A percentile compares a stretch with the other conserved stretches of the same genome.
phyloP scores from a whole-genome alignment of 257 asterid genomes.

The Marsdenia floribunda region DNA sequence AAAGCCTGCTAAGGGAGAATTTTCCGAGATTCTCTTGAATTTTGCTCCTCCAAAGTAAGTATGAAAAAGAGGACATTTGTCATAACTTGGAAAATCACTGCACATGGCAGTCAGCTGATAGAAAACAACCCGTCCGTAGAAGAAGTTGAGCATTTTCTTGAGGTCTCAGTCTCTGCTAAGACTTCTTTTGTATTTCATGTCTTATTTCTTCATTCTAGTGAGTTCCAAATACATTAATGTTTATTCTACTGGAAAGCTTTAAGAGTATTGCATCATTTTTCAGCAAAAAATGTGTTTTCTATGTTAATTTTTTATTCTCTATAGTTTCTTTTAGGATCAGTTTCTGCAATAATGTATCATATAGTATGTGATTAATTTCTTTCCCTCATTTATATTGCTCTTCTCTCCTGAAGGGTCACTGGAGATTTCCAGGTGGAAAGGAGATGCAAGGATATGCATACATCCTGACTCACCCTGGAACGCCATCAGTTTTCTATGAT shows the following conservation, averaged over 20 bases:
- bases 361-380: neutral
- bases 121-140: neutral
- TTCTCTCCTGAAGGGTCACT: conserved; percentile 72
- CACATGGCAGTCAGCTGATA: neutral
- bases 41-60: neutral
- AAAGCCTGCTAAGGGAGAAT: neutral
- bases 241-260: neutral
- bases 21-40: neutral
- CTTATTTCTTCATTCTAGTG: neutral
- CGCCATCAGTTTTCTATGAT: conserved; percentile 89
- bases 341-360: neutral
- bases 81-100: neutral
- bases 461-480: conserved; percentile 85
- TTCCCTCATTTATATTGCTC: conserved; percentile 11
- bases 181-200: neutral
- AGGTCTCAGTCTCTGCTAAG: neutral
- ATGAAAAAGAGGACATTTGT: neutral
- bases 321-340: neutral
- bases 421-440: conserved; percentile 99
- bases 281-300: neutral
- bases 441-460: conserved; percentile 98
- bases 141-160: neutral
- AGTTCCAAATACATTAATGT: neutral
- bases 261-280: neutral
- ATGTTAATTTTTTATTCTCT: neutral